phyloP scores from a whole-genome alignment of 257 asterid species.

The Nicotiana sylvestris region DNA sequence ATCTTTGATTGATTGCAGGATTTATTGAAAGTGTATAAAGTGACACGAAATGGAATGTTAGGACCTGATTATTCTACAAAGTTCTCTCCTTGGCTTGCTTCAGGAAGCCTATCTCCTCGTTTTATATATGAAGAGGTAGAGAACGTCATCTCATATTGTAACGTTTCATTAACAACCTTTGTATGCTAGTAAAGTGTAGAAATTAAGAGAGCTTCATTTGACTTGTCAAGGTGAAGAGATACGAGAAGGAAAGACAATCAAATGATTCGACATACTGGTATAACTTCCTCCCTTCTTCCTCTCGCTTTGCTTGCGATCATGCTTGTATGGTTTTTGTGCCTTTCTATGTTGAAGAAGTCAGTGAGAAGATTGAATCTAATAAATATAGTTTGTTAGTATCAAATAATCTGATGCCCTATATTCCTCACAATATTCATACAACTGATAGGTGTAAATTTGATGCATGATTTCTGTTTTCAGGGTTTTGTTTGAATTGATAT shows the following conservation, averaged over 20 bases:
- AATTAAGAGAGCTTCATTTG: constrained; percentile 11
- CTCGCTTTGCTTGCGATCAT: too few species aligned
- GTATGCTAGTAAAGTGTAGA: neutral
- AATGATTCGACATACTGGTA: too few species aligned
- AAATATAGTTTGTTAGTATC: neutral
- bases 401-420: neutral
- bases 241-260: constrained; percentile 30
- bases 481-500: constrained; percentile 90
- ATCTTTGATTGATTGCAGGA: constrained; percentile 40
- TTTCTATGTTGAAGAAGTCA: neutral
- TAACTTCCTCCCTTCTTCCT: too few species aligned
- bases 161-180: neutral
- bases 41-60: constrained; percentile 88
- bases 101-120: constrained; percentile 91
- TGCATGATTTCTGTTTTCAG: constrained; percentile 31
- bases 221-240: constrained; percentile 78
- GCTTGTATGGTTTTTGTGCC: too few species aligned
- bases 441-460: neutral
- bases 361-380: neutral
- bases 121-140: constrained; percentile 81
- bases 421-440: neutral
- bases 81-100: constrained; percentile 94
- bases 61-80: constrained; percentile 94
- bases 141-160: constrained; percentile 6
- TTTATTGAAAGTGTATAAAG: constrained; percentile 63